A percentile compares a stretch with the other conserved stretches of the same genome.
phyloP scores from a whole-genome alignment of 768 basidiomycete species.

The Russula brevipes region DNA sequence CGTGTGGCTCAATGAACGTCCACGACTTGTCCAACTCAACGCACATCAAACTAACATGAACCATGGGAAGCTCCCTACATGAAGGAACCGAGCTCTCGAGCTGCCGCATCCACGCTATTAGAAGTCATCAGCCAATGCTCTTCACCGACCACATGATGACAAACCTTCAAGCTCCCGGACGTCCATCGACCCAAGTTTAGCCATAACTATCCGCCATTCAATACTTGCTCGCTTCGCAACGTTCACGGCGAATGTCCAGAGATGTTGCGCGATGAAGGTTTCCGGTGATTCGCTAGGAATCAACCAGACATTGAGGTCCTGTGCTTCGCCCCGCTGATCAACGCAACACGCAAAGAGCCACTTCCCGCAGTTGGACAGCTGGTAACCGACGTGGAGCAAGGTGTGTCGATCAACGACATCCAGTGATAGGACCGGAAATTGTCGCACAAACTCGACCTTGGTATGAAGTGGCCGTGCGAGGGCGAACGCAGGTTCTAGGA shows the following conservation, averaged over 20 bases:
- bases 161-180: conserved; percentile 60
- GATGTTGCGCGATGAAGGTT: conserved; percentile 47
- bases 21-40: conserved; percentile 57
- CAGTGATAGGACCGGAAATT: conserved; percentile 39
- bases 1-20: conserved; percentile 44
- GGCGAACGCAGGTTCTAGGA: conserved; percentile 63
- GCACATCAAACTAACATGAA: conserved; percentile 57
- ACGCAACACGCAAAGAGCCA: conserved; percentile 74
- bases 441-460: conserved; percentile 36
- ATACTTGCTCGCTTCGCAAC: conserved; percentile 62
- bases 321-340: conserved; percentile 74
- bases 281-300: conserved; percentile 48
- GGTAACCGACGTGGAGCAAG: conserved; percentile 74
- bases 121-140: not conserved
- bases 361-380: conserved; percentile 56
- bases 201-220: conserved; percentile 76
- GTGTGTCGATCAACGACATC: conserved; percentile 55
- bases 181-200: conserved; percentile 60
- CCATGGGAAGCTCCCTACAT: conserved; percentile 41
- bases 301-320: conserved; percentile 64
- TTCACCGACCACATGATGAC: conserved; percentile 25
- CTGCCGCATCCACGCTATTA: conserved; percentile 61
- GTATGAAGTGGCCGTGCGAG: conserved; percentile 45
- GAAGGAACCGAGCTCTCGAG: conserved; percentile 40
- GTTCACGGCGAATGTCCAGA: conserved; percentile 66